phyloP scores from a whole-genome alignment of 768 basidiomycete species.

The Zangia roseola region DNA sequence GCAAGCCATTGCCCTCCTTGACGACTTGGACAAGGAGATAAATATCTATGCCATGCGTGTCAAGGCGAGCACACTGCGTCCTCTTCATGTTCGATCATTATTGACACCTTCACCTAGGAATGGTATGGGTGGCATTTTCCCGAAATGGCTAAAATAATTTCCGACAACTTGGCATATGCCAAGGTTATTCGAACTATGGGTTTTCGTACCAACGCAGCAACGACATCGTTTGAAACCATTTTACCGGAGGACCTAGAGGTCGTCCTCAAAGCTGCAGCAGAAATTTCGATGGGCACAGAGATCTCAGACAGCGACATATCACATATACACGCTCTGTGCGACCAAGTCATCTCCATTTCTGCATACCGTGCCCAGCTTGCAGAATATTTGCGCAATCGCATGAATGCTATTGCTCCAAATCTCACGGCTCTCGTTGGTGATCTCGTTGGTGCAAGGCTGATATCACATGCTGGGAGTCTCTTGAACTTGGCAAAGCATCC shows the following conservation, averaged over 20 bases:
- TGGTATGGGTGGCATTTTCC: slow-evolving; percentile 99
- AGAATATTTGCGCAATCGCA: slow-evolving; percentile 96
- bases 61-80: slow-evolving; percentile 60
- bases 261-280: slow-evolving; percentile 91
- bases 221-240: slow-evolving; percentile 83
- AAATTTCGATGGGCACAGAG: slow-evolving; percentile 99
- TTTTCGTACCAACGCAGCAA: slow-evolving; percentile 90
- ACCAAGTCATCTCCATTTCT: slow-evolving; percentile 97
- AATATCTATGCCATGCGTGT: slow-evolving; percentile 99
- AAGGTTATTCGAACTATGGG: slow-evolving; percentile 93
- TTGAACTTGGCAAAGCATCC: slow-evolving; percentile 73
- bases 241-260: slow-evolving; percentile 98
- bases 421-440: slow-evolving; percentile 83
- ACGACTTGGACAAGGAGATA: slow-evolving; percentile 99
- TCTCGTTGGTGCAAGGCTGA: slow-evolving; percentile 71
- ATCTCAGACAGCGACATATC: slow-evolving; percentile 94
- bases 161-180: slow-evolving; percentile 96
- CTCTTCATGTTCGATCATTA: background rate
- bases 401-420: slow-evolving; percentile 98
- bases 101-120: slow-evolving; percentile 55
- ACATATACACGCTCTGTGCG: slow-evolving; percentile 96
- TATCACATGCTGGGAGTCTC: slow-evolving; percentile 72
- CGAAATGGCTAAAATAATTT: slow-evolving; percentile 97
- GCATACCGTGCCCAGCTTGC: slow-evolving; percentile 92
- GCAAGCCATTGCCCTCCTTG: slow-evolving; percentile 95